Percentiles rank a stretch among this genome's conserved stretches.
Conservation (phyloP, 371 early-diverging fungal species). For the Catenaria anguillulae region DNA sequence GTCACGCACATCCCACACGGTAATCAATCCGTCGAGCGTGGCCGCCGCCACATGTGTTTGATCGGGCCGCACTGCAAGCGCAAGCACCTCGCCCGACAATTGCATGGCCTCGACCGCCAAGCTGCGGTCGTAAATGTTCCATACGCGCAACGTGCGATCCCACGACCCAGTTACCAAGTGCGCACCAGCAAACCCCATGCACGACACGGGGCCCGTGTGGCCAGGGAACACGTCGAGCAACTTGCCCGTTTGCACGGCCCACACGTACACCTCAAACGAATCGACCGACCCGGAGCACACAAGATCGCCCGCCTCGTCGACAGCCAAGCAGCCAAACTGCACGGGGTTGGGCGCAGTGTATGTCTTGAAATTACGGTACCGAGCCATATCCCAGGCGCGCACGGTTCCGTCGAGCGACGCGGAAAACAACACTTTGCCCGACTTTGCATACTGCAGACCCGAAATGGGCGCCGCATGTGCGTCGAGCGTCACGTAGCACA, state of each 20-base stretch:
- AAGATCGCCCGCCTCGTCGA: conserved; percentile 91
- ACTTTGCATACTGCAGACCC: conserved; percentile 73
- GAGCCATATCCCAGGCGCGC: conserved; percentile 86
- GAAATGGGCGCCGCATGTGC: conserved; percentile 54
- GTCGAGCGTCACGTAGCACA: conserved; percentile 92
- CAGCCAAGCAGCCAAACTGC: conserved; percentile 82
- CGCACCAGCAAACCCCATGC: conserved; percentile 57
- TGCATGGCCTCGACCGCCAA: conserved; percentile 50
- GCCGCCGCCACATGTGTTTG: conserved; percentile 70
- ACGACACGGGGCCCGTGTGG: conserved; percentile 80
- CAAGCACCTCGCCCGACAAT: conserved; percentile 71
- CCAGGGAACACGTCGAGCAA: conserved; percentile 85
- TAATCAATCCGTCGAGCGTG: conserved; percentile 81
- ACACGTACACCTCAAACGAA: conserved; percentile 88
- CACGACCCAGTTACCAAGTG: conserved; percentile 65
- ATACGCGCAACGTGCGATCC: conserved; percentile 83
- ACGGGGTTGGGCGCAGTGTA: conserved; percentile 92
- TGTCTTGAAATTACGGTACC: conserved; percentile 94
- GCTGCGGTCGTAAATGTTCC: conserved; percentile 85
- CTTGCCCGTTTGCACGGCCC: conserved; percentile 95
- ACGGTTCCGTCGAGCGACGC: conserved; percentile 94
- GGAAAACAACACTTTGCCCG: conserved; percentile 63
- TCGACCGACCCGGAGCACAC: conserved; percentile 91
- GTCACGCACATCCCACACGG: conserved; percentile 65
- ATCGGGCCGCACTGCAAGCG: conserved; percentile 79